phyloP scores from a whole-genome alignment of 2,329 filamentous ascomycete species.

The Pseudocercospora macadamiae region DNA sequence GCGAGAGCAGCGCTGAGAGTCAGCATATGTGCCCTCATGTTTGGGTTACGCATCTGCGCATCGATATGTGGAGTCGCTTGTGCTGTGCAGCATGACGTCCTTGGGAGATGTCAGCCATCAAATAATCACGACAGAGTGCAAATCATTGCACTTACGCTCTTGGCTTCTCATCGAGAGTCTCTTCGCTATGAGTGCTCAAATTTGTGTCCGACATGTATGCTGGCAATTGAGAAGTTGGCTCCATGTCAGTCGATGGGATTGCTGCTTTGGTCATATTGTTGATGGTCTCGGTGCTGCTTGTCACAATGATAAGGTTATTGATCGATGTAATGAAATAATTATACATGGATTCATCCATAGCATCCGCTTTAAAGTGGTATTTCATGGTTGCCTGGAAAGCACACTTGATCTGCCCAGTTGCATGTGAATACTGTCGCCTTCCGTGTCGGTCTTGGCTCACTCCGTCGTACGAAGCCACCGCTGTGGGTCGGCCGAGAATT shows the following conservation, averaged over 20 bases:
- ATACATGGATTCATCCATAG: background rate
- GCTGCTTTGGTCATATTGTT: background rate
- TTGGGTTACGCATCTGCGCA: background rate
- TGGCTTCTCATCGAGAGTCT: background rate
- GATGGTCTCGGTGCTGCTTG: background rate
- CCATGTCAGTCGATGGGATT: background rate
- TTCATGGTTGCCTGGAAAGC: too few relatives aligned
- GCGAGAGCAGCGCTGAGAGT: slow-evolving; percentile 16
- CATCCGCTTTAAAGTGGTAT: background rate
- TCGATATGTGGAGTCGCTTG: slow-evolving; percentile 11
- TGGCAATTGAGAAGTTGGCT: background rate
- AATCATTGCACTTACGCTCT: background rate
- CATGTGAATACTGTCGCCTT: too few relatives aligned
- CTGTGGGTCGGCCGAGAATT: too few relatives aligned
- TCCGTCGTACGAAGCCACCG: too few relatives aligned
- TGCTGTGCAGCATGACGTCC: background rate
- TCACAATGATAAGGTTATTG: background rate
- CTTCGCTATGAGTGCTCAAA: background rate
- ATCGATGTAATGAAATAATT: background rate
- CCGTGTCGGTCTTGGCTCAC: too few relatives aligned
- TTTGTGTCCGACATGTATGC: background rate
- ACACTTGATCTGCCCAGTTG: too few relatives aligned
- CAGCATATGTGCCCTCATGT: slow-evolving; percentile 8
- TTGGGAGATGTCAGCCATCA: background rate
- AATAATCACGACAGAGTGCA: background rate